Percentiles rank a stretch among this genome's conserved stretches.
Conservation (phyloP, 1,284 basidiomycete genomes). For the Laetiporus sulphureus region DNA sequence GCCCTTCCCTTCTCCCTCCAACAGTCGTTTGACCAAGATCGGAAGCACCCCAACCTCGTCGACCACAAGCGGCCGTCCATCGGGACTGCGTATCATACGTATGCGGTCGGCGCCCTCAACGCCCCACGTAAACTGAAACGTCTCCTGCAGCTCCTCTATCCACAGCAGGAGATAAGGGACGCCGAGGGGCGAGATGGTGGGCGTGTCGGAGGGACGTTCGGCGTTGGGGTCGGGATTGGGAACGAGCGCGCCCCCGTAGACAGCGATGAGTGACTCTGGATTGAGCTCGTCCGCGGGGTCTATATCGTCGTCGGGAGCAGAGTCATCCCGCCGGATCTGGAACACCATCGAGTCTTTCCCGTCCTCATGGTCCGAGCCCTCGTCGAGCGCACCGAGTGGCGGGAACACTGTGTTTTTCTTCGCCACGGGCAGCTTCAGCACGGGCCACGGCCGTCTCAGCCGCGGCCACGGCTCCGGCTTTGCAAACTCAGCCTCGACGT, state of each 20-base stretch:
- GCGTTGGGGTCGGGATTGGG: too few species aligned
- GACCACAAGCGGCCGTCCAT: too few species aligned
- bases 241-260: too few species aligned
- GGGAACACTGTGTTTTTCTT: conserved; percentile 1
- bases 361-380: conserved; percentile 14
- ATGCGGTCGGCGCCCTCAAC: too few species aligned
- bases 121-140: too few species aligned
- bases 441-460: conserved; percentile 19
- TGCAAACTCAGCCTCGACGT: conserved; percentile 16
- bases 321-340: neutral
- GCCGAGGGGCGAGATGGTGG: neutral
- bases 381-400: conserved; percentile 10
- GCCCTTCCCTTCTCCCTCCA: too few species aligned
- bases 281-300: too few species aligned
- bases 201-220: neutral
- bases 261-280: too few species aligned
- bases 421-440: conserved; percentile 14
- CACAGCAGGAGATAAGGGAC: neutral
- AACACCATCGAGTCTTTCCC: neutral
- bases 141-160: neutral
- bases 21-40: too few species aligned
- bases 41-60: too few species aligned
- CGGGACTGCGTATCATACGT: too few species aligned
- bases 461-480: conserved; percentile 16
- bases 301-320: too few species aligned